phyloP scores from a whole-genome alignment of 2,329 filamentous ascomycete genomes.

The Diaporthe citri region DNA sequence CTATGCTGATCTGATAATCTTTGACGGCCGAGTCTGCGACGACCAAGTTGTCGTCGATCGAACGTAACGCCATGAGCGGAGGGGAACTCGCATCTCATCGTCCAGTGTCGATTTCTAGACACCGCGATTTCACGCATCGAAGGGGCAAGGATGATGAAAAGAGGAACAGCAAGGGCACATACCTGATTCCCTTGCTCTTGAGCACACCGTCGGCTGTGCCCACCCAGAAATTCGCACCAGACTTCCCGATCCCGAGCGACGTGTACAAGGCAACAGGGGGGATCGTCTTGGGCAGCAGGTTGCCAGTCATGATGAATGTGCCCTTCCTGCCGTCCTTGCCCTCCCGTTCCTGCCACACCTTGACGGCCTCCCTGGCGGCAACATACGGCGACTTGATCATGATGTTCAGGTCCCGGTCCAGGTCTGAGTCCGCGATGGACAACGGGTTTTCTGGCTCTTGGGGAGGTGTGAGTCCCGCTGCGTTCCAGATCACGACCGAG shows the following conservation, averaged over 20 bases:
- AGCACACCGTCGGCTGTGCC: slow-evolving; percentile 34
- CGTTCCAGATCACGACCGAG: slow-evolving; percentile 40
- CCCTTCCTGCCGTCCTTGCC: slow-evolving; percentile 34
- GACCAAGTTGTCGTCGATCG: neutral
- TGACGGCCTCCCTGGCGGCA: slow-evolving; percentile 36
- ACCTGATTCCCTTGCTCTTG: slow-evolving; percentile 39
- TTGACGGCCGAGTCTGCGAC: neutral
- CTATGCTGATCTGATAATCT: neutral
- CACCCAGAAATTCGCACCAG: slow-evolving; percentile 34
- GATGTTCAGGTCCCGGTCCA: slow-evolving; percentile 31
- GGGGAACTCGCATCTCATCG: neutral
- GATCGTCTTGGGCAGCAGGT: slow-evolving; percentile 29
- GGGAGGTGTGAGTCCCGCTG: slow-evolving; percentile 20
- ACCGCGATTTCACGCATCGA: neutral
- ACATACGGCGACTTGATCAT: slow-evolving; percentile 37
- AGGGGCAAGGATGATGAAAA: neutral
- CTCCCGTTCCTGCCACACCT: slow-evolving; percentile 26
- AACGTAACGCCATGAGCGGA: neutral
- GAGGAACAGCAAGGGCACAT: neutral
- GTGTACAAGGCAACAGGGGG: slow-evolving; percentile 27
- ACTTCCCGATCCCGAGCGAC: slow-evolving; percentile 35
- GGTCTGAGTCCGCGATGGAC: slow-evolving; percentile 22
- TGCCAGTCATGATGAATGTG: slow-evolving; percentile 39
- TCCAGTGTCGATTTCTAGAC: neutral
- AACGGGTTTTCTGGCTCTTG: slow-evolving; percentile 38